Conservation (phyloP, 2,329 filamentous ascomycete genomes). For the Beauveria scarabaeidicola region DNA sequence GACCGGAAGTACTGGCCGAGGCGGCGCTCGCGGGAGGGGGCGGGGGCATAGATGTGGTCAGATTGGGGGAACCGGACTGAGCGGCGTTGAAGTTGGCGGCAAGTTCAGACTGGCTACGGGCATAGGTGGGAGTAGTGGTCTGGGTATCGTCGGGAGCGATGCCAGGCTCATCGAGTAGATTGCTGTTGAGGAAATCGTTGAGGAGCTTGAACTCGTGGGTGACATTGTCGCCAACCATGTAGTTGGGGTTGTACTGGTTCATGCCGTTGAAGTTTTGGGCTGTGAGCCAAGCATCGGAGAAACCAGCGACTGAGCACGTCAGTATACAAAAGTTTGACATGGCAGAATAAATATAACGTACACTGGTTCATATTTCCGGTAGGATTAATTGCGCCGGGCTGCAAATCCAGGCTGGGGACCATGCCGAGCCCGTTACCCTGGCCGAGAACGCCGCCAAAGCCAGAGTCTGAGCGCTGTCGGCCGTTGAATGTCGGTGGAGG, state of each 20-base stretch:
- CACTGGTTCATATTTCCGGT: slow-evolving; percentile 58
- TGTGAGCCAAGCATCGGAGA: slow-evolving; percentile 72
- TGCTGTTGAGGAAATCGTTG: slow-evolving; percentile 92
- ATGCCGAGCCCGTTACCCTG: slow-evolving; percentile 24
- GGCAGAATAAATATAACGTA: slow-evolving; percentile 40
- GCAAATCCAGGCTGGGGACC: slow-evolving; percentile 34
- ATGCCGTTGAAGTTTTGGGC: slow-evolving; percentile 86
- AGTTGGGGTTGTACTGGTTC: slow-evolving; percentile 87
- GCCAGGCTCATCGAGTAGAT: slow-evolving; percentile 74
- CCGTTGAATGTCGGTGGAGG: slow-evolving; percentile 38
- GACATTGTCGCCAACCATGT: slow-evolving; percentile 88
- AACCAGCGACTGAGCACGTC: slow-evolving; percentile 56
- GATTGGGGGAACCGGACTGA: slow-evolving; percentile 13
- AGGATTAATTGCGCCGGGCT: slow-evolving; percentile 28
- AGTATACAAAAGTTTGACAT: background rate
- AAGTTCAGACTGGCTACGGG: slow-evolving; percentile 23
- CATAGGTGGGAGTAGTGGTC: background rate
- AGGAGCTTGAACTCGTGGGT: slow-evolving; percentile 94
- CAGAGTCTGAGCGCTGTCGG: slow-evolving; percentile 3
- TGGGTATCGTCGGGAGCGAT: slow-evolving; percentile 56
- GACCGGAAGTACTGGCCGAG: slow-evolving; percentile 30
- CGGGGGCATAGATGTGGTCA: slow-evolving; percentile 34
- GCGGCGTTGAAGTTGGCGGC: background rate
- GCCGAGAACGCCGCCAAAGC: slow-evolving; percentile 22
- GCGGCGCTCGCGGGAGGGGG: slow-evolving; percentile 27